These are phyloP conservation scores for Conidiobolus incongruus DNA, from an alignment of 371 early-diverging fungal genomes.

Conservation along the genomic window DNA sequence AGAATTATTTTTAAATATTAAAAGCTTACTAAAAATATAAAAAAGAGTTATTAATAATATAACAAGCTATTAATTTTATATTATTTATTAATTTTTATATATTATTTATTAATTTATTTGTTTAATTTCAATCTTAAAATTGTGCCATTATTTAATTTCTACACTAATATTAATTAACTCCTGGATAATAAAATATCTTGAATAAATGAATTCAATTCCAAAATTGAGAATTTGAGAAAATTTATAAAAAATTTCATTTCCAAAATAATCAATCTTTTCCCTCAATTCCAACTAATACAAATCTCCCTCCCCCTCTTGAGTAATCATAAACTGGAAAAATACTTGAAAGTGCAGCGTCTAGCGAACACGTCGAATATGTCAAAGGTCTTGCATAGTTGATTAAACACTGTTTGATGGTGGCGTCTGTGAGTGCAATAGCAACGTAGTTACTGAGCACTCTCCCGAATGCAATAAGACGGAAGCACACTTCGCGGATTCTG, in stretches of 20 bases:
- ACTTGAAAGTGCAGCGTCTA: slow-evolving; percentile 22
- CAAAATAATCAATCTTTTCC: no score
- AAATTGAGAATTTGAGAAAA: slow-evolving; percentile 21
- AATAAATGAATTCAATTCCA: slow-evolving; percentile 40
- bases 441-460: slow-evolving; percentile 62
- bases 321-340: no score
- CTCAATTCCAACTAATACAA: slow-evolving; percentile 16
- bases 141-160: no score
- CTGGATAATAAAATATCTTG: slow-evolving; percentile 53
- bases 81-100: no score
- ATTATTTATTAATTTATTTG: no score
- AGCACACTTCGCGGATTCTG: slow-evolving; percentile 44
- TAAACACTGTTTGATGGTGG: slow-evolving; percentile 30
- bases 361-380: slow-evolving; percentile 58
- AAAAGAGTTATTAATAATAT: no score
- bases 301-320: slow-evolving; percentile 20
- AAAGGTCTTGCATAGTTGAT: slow-evolving; percentile 65
- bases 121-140: no score
- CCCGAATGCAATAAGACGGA: slow-evolving; percentile 61
- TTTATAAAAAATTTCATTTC: slow-evolving; percentile 5
- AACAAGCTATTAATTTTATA: no score
- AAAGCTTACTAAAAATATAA: no score
- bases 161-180: slow-evolving; percentile 4
- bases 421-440: slow-evolving; percentile 44
- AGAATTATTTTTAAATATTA: no score